These are phyloP conservation scores for Backusella luteola DNA, from an alignment of 192 early-diverging fungal species.

Conservation along the genomic window DNA sequence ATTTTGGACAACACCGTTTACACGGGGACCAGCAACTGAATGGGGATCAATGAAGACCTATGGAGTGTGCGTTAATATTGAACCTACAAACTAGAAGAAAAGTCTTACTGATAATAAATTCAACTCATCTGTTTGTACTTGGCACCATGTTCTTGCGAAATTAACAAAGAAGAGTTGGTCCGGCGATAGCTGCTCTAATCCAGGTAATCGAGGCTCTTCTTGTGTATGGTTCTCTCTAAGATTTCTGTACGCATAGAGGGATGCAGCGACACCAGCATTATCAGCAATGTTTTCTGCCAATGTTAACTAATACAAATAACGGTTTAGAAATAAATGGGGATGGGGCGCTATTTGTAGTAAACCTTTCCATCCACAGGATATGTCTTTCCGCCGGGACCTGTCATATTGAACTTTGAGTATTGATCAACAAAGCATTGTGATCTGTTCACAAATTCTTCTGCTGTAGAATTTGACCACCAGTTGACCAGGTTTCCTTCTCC, in stretches of 20 bases:
- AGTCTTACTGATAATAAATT: constrained; percentile 1
- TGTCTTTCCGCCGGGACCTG: constrained; percentile 28
- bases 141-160: constrained; percentile 70
- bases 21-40: constrained; percentile 57
- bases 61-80: background rate
- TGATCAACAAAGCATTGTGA: constrained; percentile 66
- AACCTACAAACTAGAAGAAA: background rate
- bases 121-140: constrained; percentile 35
- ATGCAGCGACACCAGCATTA: constrained; percentile 52
- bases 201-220: constrained; percentile 31
- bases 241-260: constrained; percentile 20
- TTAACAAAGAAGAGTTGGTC: constrained; percentile 67
- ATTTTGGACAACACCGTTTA: constrained; percentile 67
- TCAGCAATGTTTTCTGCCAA: constrained; percentile 68
- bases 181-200: constrained; percentile 45
- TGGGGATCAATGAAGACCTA: constrained; percentile 63
- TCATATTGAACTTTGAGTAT: constrained; percentile 48
- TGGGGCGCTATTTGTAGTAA: background rate
- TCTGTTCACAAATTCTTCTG: constrained; percentile 41
- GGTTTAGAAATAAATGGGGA: too few relatives aligned
- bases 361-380: constrained; percentile 51
- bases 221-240: background rate
- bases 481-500: constrained; percentile 21
- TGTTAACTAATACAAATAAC: constrained; percentile 23
- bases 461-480: constrained; percentile 70